Evolutionary conservation across 2,329 filamentous ascomycete genomes (phyloP).

Genomic region (Cercospora beticola): DNA sequence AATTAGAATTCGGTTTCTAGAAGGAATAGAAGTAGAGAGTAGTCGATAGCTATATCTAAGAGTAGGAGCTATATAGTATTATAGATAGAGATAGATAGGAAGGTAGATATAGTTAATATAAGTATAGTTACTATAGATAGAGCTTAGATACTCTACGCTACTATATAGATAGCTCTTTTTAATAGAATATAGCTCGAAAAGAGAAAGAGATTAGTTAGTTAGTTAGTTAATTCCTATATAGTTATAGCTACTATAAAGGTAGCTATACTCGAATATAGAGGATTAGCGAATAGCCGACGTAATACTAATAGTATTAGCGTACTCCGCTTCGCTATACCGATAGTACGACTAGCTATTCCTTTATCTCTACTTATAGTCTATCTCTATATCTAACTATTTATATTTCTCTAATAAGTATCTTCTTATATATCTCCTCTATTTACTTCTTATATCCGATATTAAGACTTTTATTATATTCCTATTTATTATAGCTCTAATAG

Average conservation of each 20-base stretch:
- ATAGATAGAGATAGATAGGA: neutral
- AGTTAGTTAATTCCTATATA: constrained; percentile 8
- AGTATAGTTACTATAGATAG: neutral
- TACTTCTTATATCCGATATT: too few species aligned
- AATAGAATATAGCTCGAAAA: too few species aligned
- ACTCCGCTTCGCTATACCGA: constrained; percentile 16
- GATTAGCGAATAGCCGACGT: constrained; percentile 12
- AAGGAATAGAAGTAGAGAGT: too few species aligned
- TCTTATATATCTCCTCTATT: too few species aligned
- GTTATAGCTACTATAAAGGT: constrained; percentile 4
- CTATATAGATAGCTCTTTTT: too few species aligned
- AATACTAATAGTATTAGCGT: constrained; percentile 1
- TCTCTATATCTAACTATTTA: constrained; percentile 10
- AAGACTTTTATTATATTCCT: too few species aligned
- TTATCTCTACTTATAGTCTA: constrained; percentile 11
- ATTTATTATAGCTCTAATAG: neutral
- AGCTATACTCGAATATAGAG: constrained; percentile 15
- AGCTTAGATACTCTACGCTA: neutral
- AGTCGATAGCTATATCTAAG: neutral
- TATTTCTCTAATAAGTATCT: neutral
- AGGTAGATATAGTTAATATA: neutral
- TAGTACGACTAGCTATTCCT: constrained; percentile 13
- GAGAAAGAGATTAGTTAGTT: too few species aligned
- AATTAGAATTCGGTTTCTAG: too few species aligned
- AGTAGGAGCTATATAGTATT: neutral